Evolutionary conservation across 768 basidiomycete species (phyloP).

Genomic region (Auriscalpium vulgare): DNA sequence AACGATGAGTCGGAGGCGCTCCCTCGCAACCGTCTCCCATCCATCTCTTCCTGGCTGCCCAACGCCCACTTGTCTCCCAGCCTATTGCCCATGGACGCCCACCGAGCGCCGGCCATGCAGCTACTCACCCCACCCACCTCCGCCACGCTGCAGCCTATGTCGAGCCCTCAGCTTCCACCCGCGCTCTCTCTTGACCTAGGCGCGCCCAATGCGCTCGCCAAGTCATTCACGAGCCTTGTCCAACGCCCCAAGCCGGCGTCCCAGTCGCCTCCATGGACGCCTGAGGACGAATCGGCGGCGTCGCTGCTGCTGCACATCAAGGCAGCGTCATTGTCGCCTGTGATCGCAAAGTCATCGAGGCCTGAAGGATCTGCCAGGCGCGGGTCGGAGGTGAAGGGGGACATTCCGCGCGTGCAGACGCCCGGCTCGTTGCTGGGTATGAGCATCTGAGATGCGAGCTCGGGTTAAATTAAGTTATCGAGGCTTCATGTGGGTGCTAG

Average conservation of each 20-base stretch:
- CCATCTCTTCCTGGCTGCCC: constrained; percentile 15
- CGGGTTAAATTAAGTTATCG: no score
- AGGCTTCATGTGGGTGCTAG: no score
- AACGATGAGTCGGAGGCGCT: background rate
- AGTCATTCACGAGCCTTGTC: background rate
- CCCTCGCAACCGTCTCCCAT: constrained; percentile 12
- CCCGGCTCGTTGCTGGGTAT: constrained; percentile 14
- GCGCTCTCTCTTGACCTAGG: constrained; percentile 14
- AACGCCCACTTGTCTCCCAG: background rate
- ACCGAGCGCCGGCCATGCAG: constrained; percentile 4
- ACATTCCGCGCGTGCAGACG: constrained; percentile 11
- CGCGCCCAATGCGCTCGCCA: constrained; percentile 1
- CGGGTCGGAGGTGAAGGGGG: background rate
- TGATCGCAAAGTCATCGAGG: background rate
- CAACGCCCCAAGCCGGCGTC: background rate
- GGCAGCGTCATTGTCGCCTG: constrained; percentile 2
- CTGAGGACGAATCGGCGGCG: constrained; percentile 13
- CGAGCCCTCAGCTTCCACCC: constrained; percentile 13
- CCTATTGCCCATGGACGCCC: constrained; percentile 2
- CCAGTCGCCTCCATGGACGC: constrained; percentile 14
- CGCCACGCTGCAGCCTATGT: constrained; percentile 6
- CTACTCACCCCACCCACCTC: constrained; percentile 15
- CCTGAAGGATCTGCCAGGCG: background rate
- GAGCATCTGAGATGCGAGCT: background rate
- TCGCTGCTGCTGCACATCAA: constrained; percentile 15